Evolutionary conservation across 2,329 filamentous ascomycete species (phyloP), one percentile per base, ranked within the genome.

Genomic region (Pleomassaria siparia): DNA sequence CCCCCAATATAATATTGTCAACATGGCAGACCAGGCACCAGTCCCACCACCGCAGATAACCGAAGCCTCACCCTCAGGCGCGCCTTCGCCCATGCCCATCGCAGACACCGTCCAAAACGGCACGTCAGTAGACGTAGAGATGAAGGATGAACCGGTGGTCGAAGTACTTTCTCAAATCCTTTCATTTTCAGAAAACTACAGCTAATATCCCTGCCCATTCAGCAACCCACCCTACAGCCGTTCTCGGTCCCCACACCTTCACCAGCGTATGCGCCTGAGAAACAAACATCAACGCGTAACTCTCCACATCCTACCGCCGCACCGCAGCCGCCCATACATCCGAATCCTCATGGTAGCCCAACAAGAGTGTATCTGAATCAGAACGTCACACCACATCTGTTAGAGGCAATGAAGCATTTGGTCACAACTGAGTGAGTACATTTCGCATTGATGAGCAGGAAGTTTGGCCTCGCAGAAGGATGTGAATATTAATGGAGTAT

Each of bases 341-440:
- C 76, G 16, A 72, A 72, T 30, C 67, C 74, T 16, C 76, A 79
- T 51, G 76, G 76, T 6, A 72, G 72, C 20, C 72, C 75, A 1
- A 77, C 75, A 21, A 62, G 76, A 10, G 71, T 77, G 39, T 79
- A 76, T 54, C 56, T 79, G 53, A 79, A 79, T 51, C 66, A 72
- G 56, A 66, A 77, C 54, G 68, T 79, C 26, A 79, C 76, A 35
- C 76, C 76, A 44, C 71, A 78, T 62, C 54, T 79, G 59, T 61
- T 79, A 33, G 76, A 79, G 59, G 76, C 73, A 5, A 78, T 79
- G 75, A 79, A 79, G 65, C 72, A 75, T 60, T 50, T 79, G 39
- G 76, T 72, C 15, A 71, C 72, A n/a, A 63, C 72, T 43, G 75
- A 78, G 70, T 68, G 43, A 55, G 60, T 61, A 32, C 5, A 26